These are phyloP conservation scores for Vigna angularis DNA, from an alignment of 306 rosid genomes.

Conservation along the genomic window DNA sequence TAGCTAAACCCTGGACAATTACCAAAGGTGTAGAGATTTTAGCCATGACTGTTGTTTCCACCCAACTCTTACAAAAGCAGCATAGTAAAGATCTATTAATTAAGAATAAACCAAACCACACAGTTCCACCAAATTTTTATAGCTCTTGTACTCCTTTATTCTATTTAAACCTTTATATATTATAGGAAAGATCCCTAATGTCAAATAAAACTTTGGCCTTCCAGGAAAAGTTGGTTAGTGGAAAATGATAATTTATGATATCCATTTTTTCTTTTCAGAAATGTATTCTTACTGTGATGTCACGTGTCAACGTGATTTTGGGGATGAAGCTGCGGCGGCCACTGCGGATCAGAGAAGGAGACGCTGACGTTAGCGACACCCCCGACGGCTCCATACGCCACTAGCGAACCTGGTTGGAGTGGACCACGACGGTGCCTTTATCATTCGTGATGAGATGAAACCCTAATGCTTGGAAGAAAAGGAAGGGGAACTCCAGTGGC, in stretches of 20 bases:
- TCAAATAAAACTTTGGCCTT: constrained; percentile 33
- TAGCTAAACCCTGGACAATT: constrained; percentile 99
- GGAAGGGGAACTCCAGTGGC: no score
- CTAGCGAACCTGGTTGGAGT: no score
- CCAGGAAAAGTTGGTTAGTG: not conserved
- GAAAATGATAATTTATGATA: constrained; percentile 1
- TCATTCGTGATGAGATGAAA: no score
- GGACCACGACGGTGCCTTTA: no score
- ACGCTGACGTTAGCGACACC: no score
- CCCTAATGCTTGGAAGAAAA: no score
- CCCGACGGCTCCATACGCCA: no score
- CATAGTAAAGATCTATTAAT: constrained; percentile 42
- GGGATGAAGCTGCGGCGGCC: no score
- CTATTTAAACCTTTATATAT: constrained; percentile 9
- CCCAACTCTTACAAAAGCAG: constrained; percentile 89
- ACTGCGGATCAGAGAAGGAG: no score
- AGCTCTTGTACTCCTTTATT: constrained; percentile 11
- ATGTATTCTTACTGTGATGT: constrained; percentile 17
- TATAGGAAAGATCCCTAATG: not conserved
- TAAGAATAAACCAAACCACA: constrained; percentile 8
- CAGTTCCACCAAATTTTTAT: constrained; percentile 1
- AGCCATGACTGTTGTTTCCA: constrained; percentile 86
- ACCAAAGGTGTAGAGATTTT: constrained; percentile 97
- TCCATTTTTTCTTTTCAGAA: not conserved
- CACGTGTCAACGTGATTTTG: no score